phyloP scores from a whole-genome alignment of 495 filamentous ascomycete species.

The Aspergillus bertholletiae region DNA sequence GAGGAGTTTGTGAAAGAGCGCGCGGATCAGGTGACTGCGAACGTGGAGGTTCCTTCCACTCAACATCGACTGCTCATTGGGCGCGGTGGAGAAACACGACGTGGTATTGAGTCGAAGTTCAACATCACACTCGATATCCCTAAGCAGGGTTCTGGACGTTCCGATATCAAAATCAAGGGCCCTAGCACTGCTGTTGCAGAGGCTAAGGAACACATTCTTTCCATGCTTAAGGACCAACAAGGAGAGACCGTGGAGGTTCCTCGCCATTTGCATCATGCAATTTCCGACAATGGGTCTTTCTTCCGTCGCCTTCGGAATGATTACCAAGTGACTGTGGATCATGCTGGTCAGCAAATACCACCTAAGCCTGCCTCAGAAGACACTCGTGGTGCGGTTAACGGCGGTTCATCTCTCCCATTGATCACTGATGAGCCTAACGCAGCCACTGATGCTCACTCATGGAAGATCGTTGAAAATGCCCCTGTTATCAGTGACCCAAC shows the following conservation, averaged over 20 bases:
- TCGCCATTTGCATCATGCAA: conserved; percentile 69
- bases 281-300: conserved; percentile 87
- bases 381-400: conserved; percentile 42
- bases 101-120: conserved; percentile 84
- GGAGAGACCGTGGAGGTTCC: conserved; percentile 85
- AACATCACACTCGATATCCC: conserved; percentile 87
- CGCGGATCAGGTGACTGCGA: conserved; percentile 69
- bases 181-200: conserved; percentile 72
- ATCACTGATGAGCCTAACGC: conserved; percentile 79
- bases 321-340: conserved; percentile 83
- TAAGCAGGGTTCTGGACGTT: conserved; percentile 64
- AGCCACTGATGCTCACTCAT: conserved; percentile 64
- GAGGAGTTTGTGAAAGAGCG: conserved; percentile 73
- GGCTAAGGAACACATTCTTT: conserved; percentile 77
- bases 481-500: conserved; percentile 29
- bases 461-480: conserved; percentile 67
- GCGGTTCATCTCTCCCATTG: conserved; percentile 61
- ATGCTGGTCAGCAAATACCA: conserved; percentile 73
- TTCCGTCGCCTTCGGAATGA: conserved; percentile 84
- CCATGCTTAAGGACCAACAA: conserved; percentile 78
- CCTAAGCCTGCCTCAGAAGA: conserved; percentile 51
- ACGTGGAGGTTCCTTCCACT: conserved; percentile 75
- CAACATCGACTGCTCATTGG: conserved; percentile 92
- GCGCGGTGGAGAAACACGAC: conserved; percentile 80
- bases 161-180: conserved; percentile 79